Base-by-base conservation (phyloP, 495 filamentous ascomycete genomes). In the Podospora conica region DNA sequence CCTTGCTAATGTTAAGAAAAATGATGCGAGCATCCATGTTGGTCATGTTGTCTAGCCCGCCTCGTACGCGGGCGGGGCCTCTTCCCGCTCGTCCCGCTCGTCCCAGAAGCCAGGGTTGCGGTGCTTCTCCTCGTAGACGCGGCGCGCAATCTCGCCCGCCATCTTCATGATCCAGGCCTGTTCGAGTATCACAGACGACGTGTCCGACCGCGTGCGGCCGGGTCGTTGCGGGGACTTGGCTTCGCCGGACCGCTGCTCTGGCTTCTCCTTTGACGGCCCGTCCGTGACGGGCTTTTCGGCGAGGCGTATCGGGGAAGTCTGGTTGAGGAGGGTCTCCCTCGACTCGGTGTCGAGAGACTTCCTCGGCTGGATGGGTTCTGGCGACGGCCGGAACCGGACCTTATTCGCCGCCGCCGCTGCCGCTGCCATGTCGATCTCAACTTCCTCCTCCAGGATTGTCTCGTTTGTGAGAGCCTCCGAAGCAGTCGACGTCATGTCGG, bases 161-260 rank as follows among this genome's bases (percentile, higher is more conserved):
- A 98, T 90, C 79, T 93, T 92, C 80, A 89, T 89, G 69, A 97
- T 88, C 85, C 93, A 93, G 0, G 90, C 90, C 74, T 93, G 89
- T 68, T 96, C 90, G 29, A 96, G 78, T 20, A 92, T 86, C 20
- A 87, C 84, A 3, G 80, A 81, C n/a, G 78, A 76, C 0, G 76
- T 78, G 11, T 80, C 78, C 18, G 78, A 77, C 62, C 60, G 57
- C 23, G 71, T 61, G 20, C 66, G 29, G 18, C 63, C 56, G 27
- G 65, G 58, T 60, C 60, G 22, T 58, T 68, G 66, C 7, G 69
- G 69, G 2, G 53, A 9, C 63, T 73, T 72, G 63, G 11, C 29
- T 12, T 65, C 65, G 3, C 12, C 21, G n/a, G 66, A 24, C 11
- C 31, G 3, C 0, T 60, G 68, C 12, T 64, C 62, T 8, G 27